Base-by-base conservation (phyloP, 1,284 basidiomycete genomes). In the Fomitopsis betulina region DNA sequence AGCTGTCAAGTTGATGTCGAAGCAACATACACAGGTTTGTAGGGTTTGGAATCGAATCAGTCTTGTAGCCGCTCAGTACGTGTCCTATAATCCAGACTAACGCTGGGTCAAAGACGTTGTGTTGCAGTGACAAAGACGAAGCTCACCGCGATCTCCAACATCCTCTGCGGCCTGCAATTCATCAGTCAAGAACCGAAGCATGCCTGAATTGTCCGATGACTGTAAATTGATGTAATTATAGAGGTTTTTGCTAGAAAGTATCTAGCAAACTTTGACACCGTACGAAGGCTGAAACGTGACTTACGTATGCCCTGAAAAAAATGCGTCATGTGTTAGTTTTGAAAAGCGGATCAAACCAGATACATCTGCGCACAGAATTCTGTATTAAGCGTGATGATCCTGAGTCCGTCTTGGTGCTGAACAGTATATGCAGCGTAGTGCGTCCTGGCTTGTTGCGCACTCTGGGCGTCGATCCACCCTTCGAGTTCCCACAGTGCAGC, bases 401-500 rank as follows among this genome's bases (percentile, higher is more conserved):
- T 78, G 27, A 94, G 73, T 1, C 89, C 89, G 60, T 91, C 84
- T 7, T 70, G 65, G 21, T 89, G 83, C 62, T 79, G 79, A n/a
- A 91, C 87, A 73, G 84, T 85, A 68, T 91, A 94, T 12, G 80
- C 91, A 8, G 84, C 82, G 65, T 93, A 93, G 70, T 93, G 88
- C 1, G 83, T 75, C 51, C 80, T 79, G 0, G 89, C 89, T 53
- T 81, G 73, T 55, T 80, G 68, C 1, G 85, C 82, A 9, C 84
- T 81, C 4, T 78, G 73, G 49, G 81, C n/a, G 15, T 47, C 38
- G 27, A 94, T 75, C 91, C 91, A 94, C 2, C 80, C 72, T 67
- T 93, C 83, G 58, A 86, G 79, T 63, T 82, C 65, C 89, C 89
- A 91, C 3, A 91, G 78, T 0, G 75, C 67, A 12, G 88, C 79